Conservation (phyloP, 495 filamentous ascomycete species). For the Cercophora sp. region DNA sequence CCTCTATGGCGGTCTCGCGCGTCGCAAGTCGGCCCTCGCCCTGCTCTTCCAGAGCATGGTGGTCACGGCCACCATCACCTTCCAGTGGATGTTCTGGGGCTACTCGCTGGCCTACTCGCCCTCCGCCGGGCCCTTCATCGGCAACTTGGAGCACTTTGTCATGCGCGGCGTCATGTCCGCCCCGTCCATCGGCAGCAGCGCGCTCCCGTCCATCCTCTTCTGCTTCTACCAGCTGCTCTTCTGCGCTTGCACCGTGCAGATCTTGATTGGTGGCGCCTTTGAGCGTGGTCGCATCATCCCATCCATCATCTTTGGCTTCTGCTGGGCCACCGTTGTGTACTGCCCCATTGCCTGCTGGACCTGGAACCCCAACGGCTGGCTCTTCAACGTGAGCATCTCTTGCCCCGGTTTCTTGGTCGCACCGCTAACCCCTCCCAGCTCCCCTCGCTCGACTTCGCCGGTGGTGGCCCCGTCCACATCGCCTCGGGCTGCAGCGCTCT, state of each 20-base stretch:
- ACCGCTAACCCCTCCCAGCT: constrained; percentile 27
- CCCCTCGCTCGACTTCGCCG: constrained; percentile 80
- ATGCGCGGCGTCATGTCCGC: constrained; percentile 10
- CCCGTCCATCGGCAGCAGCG: constrained; percentile 42
- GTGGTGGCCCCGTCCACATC: constrained; percentile 85
- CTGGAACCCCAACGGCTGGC: constrained; percentile 81
- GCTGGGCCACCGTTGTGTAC: constrained; percentile 85
- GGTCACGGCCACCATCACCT: constrained; percentile 51
- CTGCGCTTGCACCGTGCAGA: constrained; percentile 21
- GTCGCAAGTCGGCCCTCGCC: constrained; percentile 87
- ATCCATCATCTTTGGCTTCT: constrained; percentile 80
- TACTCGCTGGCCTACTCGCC: constrained; percentile 90
- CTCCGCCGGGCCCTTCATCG: constrained; percentile 77
- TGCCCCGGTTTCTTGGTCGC: not conserved
- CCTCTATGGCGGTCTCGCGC: constrained; percentile 92
- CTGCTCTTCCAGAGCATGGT: constrained; percentile 68
- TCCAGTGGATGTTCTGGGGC: constrained; percentile 99
- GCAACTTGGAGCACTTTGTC: constrained; percentile 73
- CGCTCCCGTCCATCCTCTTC: constrained; percentile 77
- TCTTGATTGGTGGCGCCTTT: constrained; percentile 23
- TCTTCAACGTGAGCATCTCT: constrained; percentile 38
- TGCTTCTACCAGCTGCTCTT: constrained; percentile 55
- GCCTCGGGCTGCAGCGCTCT: constrained; percentile 73
- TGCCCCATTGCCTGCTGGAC: constrained; percentile 86
- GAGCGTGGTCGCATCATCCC: constrained; percentile 81